Conservation (phyloP, 768 basidiomycete genomes). For the Boletus sp. region DNA sequence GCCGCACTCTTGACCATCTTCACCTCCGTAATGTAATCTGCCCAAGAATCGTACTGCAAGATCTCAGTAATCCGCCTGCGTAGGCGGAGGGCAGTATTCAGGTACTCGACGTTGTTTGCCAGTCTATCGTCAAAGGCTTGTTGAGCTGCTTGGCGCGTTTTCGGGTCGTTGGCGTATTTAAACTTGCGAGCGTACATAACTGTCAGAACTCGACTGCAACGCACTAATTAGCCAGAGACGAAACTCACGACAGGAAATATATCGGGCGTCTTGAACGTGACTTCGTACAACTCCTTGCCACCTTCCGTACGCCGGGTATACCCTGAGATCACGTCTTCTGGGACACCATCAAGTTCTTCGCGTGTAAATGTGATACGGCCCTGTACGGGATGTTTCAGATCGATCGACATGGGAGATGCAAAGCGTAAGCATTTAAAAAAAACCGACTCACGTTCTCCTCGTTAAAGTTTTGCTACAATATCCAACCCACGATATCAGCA, state of each 20-base stretch:
- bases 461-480: constrained; percentile 76
- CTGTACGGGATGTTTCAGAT: constrained; percentile 34
- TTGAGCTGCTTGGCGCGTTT: constrained; percentile 62
- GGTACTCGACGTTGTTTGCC: constrained; percentile 63
- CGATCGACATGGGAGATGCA: background rate
- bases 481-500: background rate
- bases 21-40: constrained; percentile 78
- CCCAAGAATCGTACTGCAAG: constrained; percentile 76
- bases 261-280: constrained; percentile 81
- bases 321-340: constrained; percentile 74
- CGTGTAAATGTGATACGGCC: constrained; percentile 59
- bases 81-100: constrained; percentile 63
- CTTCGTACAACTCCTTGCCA: constrained; percentile 58
- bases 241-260: constrained; percentile 68
- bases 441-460: constrained; percentile 65
- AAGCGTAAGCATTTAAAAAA: background rate
- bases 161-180: constrained; percentile 71
- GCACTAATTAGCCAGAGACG: background rate
- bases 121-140: constrained; percentile 70
- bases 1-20: constrained; percentile 80
- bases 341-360: constrained; percentile 79
- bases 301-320: constrained; percentile 64
- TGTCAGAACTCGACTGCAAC: background rate
- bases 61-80: constrained; percentile 67
- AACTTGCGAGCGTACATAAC: constrained; percentile 45